A percentile compares a stretch with the other conserved stretches of the same genome.
Evolutionary conservation across 495 filamentous ascomycete species (phyloP).

Genomic region (Trichoderma gamsii): DNA sequence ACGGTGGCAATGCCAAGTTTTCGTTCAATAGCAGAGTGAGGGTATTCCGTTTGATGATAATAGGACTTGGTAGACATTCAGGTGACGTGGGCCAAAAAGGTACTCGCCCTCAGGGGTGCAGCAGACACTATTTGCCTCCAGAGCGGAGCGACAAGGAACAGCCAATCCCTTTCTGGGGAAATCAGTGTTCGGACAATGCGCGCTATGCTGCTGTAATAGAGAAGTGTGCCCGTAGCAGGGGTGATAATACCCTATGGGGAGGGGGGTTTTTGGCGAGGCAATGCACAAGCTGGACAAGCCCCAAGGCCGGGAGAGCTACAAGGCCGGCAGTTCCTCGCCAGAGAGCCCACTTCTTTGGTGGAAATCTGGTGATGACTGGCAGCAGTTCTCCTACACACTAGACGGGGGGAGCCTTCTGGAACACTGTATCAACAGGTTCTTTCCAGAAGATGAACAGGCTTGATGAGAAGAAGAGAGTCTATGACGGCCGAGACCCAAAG

Average conservation of each 20-base stretch:
- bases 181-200: constrained; percentile 2
- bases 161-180: constrained; percentile 7
- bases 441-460: not conserved
- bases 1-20: not conserved
- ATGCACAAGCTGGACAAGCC: constrained; percentile 1
- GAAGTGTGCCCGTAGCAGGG: constrained; percentile 9
- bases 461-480: not conserved
- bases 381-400: not conserved
- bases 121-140: constrained; percentile 4
- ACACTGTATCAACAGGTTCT: not conserved
- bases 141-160: constrained; percentile 9
- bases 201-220: not conserved
- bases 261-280: constrained; percentile 4
- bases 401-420: not conserved
- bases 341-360: not conserved
- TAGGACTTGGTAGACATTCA: not conserved
- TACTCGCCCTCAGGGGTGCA: constrained; percentile 8
- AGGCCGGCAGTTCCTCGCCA: not conserved
- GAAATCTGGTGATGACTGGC: not conserved
- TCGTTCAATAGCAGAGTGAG: not conserved
- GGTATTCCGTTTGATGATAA: not conserved
- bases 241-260: constrained; percentile 10
- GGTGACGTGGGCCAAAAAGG: constrained; percentile 5
- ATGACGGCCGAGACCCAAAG: constrained; percentile 1
- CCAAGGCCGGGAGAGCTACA: not conserved